Evolutionary conservation across 805 yeast species (phyloP), one percentile per base, ranked within the genome.

Genomic region (Saccharomycopsis amapae): DNA sequence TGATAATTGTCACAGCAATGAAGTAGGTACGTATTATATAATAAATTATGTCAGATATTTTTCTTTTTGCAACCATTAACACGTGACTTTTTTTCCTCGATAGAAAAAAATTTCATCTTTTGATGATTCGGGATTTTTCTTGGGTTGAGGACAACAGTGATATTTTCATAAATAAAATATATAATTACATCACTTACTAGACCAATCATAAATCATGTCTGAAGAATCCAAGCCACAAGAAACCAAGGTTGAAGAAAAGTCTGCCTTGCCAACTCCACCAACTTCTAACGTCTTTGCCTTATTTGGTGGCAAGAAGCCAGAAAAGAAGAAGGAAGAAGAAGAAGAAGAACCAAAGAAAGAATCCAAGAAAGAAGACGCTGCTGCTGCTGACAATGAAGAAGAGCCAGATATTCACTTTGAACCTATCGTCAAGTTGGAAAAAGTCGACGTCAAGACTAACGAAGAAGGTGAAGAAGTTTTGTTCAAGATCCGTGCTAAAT

Each of bases 401-500:
- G 64, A 65, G 37, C 65, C 65, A 38, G 69, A 85, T 58, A 90
- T 93, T 52, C 96, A 93, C 66, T 93, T 93, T 59, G 97, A 90
- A 71, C 98, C 98, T 43, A 71, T 93, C 53, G 97, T 93, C 51
- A 85, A 86, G 67, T 78, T 93, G 57, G 96, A 89, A 68, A 85
- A 86, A 67, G 97, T 93, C 40, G 97, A 93, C 32, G 95, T 90
- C 55, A 90, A 89, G 72, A 88, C 97, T 57, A 85, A 85, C 65
- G 96, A 87, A 67, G 96, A 87, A 67, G 76, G 85, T 53, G 96
- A 87, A 69, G 90, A 84, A 48, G 85, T 78, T 20, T 59, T 81
- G 52, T 81, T 68, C 69, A 93, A 93, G 69, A 86, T 85, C 56
- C 78, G 98, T 63, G 97, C 98, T 56, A 93, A 93, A 69, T 74